Evolutionary conservation across 2,329 filamentous ascomycete genomes (phyloP), one percentile per base, ranked within the genome.

Genomic region (Pseudogymnoascus sp.): DNA sequence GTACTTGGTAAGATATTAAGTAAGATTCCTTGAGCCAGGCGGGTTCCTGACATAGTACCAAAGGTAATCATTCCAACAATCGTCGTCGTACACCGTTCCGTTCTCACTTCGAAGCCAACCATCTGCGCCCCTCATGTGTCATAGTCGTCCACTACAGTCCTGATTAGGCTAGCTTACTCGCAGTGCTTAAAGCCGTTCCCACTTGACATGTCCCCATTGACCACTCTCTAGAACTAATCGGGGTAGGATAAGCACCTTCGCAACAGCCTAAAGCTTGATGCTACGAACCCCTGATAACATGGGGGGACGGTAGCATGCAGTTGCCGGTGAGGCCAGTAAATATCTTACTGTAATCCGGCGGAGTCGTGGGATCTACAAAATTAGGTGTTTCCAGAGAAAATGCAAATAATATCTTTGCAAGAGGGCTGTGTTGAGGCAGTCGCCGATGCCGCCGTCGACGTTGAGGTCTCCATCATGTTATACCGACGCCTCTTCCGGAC

Each of bases 391-490:
- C 10, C 11, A 2, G 23, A 35, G 11, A 16, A 11, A 29, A 29
- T 10, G 4, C 12, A 52, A 12, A 49, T 12, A 49, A 21, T 3
- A 8, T 12, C 4, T 43, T 21, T 21, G 38, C 11, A 12, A 12
- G 16, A 12, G 19, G 39, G 16, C 8, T 72, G 90, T 93, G 19
- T 77, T 99, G 70, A 99, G 94, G 69, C 94, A 92, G 75, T 81
- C 97, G 37, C 94, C 94, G 0, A 89, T 83, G 6, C 94, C 94
- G 2, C 81, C 97, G 33, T 86, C 99, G 69, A 96, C 93, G 0
- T 97, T 74, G 91, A 96, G 21, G 87, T 96, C 26, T 99, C 16
- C 10, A 49, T 26, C 21, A n/a, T 3, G 21, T 11, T 6, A 49
- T 4, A 26, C 0, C 7, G 11, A n/a, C 21, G 43, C 23, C 21